These are phyloP conservation scores for Gardenia jasminoides DNA, from an alignment of 257 asterid genomes.

Conservation along the genomic window DNA sequence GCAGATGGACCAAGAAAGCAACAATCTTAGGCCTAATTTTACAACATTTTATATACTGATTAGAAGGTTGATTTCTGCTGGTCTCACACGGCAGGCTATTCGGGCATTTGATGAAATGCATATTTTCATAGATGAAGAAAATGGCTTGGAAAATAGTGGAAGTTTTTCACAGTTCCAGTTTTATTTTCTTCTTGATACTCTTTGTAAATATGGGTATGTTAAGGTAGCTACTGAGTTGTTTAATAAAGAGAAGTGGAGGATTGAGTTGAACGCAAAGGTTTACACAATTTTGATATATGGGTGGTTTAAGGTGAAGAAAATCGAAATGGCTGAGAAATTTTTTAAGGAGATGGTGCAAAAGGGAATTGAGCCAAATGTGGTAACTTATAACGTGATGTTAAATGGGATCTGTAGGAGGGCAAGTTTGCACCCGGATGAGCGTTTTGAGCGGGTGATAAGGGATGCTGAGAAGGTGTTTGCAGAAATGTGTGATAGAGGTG, in stretches of 20 bases:
- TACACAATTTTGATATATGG: slow-evolving; percentile 81
- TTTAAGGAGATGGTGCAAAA: slow-evolving; percentile 65
- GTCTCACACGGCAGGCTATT: slow-evolving; percentile 63
- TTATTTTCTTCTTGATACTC: slow-evolving; percentile 72
- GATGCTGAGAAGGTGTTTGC: slow-evolving; percentile 66
- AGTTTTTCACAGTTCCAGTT: slow-evolving; percentile 32
- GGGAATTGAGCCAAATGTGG: slow-evolving; percentile 68
- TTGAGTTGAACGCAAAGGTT: slow-evolving; percentile 49
- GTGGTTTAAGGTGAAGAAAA: slow-evolving; percentile 76
- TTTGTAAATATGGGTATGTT: slow-evolving; percentile 83
- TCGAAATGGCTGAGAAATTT: slow-evolving; percentile 67
- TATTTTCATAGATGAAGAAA: slow-evolving; percentile 53
- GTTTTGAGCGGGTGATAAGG: slow-evolving; percentile 68
- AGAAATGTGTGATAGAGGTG: slow-evolving; percentile 64
- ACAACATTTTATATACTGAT: slow-evolving; percentile 72
- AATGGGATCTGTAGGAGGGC: slow-evolving; percentile 84
- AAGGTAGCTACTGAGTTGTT: slow-evolving; percentile 79
- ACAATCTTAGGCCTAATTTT: slow-evolving; percentile 49
- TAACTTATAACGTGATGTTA: slow-evolving; percentile 72
- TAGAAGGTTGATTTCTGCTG: slow-evolving; percentile 67
- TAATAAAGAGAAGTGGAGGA: slow-evolving; percentile 67
- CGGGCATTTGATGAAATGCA: slow-evolving; percentile 74
- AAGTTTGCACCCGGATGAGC: slow-evolving; percentile 69
- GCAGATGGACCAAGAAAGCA: slow-evolving; percentile 50
- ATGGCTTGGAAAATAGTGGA: slow-evolving; percentile 19